Conservation (phyloP, 345 rosid genomes). For the Citrus medica region DNA sequence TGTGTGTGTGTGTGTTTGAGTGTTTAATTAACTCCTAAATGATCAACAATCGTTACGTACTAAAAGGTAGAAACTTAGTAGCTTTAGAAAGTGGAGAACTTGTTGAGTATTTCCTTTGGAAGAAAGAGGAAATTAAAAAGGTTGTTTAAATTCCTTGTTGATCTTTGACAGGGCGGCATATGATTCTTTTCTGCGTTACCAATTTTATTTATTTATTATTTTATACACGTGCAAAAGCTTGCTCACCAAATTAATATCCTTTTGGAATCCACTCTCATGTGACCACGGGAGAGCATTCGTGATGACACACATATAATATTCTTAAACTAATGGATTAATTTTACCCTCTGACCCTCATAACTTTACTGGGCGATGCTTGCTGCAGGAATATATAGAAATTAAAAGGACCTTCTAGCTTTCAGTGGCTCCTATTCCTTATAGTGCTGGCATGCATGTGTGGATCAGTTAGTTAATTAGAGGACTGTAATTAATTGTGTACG, state of each 20-base stretch:
- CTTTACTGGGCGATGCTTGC: background rate
- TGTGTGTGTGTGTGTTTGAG: no score
- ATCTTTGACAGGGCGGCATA: conserved; percentile 14
- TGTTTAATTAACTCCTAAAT: no score
- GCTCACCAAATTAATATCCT: background rate
- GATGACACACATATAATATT: background rate
- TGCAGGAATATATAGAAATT: background rate
- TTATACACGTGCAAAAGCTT: no score
- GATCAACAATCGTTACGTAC: no score
- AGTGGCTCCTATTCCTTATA: background rate
- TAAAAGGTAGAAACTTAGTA: background rate
- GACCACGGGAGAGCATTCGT: background rate
- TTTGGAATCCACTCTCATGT: background rate
- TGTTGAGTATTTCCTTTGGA: background rate
- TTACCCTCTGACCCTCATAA: no score
- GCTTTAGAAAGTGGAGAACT: background rate
- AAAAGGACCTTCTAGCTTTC: background rate
- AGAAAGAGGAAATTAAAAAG: background rate
- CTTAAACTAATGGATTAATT: no score
- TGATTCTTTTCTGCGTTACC: conserved; percentile 13
- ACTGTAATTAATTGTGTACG: background rate
- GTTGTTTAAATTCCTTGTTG: background rate
- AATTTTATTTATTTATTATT: background rate
- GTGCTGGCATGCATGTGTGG: background rate
- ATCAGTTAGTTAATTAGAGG: no score